phyloP scores from a whole-genome alignment of 129 eudicot species.

The Deinandra increscens region DNA sequence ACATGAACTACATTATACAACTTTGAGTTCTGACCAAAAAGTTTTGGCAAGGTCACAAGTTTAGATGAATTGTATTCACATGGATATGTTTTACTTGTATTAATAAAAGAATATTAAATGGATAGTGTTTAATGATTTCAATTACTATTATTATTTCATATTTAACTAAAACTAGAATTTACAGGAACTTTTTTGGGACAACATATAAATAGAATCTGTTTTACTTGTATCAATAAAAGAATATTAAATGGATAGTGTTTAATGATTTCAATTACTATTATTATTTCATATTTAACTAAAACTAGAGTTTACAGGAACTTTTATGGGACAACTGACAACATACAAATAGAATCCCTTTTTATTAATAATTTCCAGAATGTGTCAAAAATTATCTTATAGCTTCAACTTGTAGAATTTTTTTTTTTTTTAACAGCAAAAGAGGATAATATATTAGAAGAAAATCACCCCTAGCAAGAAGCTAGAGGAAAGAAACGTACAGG shows the following conservation, averaged over 20 bases:
- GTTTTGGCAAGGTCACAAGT: background rate
- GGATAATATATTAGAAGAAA: no score
- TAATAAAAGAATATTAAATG: background rate
- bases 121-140: background rate
- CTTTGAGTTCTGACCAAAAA: conserved; percentile 12
- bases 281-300: background rate
- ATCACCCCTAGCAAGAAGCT: no score
- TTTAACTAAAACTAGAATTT: conserved; percentile 1
- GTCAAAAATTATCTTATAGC: background rate
- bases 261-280: background rate
- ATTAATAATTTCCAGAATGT: background rate
- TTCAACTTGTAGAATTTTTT: no score
- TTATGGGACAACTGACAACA: background rate
- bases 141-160: background rate
- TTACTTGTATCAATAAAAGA: conserved; percentile 1
- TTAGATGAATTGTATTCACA: background rate
- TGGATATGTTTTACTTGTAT: background rate
- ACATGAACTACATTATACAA: conserved; percentile 13
- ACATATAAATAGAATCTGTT: background rate
- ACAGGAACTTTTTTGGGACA: background rate
- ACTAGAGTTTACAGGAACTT: background rate
- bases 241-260: background rate
- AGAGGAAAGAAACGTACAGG: no score
- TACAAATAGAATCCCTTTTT: background rate
- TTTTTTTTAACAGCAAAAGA: no score